These are phyloP conservation scores for Peronospora farinosa DNA, from an alignment of 352 stramenopile species.

Conservation along the genomic window DNA sequence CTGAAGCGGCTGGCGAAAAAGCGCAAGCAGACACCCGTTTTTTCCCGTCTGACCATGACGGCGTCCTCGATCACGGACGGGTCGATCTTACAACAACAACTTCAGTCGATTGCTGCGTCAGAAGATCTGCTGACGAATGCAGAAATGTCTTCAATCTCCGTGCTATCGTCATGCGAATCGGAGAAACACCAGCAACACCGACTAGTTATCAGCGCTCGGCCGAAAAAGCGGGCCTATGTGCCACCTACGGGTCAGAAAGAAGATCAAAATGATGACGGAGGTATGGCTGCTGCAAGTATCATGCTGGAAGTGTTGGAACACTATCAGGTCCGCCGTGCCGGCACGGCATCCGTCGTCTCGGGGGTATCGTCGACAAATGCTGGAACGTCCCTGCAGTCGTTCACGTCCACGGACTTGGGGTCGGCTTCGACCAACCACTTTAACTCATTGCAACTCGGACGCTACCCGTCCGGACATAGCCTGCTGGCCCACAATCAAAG, in stretches of 20 bases:
- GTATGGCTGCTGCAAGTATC: conserved; percentile 21
- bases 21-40: conserved; percentile 29
- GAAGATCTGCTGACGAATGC: conserved; percentile 20
- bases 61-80: conserved; percentile 27
- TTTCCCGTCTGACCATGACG: conserved; percentile 37
- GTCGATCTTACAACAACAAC: conserved; percentile 19
- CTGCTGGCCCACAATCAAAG: conserved; percentile 26
- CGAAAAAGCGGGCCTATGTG: conserved; percentile 25
- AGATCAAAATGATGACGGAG: not conserved
- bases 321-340: conserved; percentile 33
- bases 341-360: conserved; percentile 21
- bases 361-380: conserved; percentile 37
- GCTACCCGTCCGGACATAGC: conserved; percentile 27
- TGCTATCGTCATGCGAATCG: conserved; percentile 59
- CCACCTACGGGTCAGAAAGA: conserved; percentile 7
- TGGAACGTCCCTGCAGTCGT: conserved; percentile 40
- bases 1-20: conserved; percentile 63
- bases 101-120: conserved; percentile 2
- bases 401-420: conserved; percentile 40
- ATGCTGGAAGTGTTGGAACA: conserved; percentile 64
- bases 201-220: conserved; percentile 40
- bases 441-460: conserved; percentile 22
- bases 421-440: conserved; percentile 26
- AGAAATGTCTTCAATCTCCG: conserved; percentile 59
- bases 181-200: conserved; percentile 64